Evolutionary conservation across 345 rosid species (phyloP).

Genomic region (Trapa bicornis): DNA sequence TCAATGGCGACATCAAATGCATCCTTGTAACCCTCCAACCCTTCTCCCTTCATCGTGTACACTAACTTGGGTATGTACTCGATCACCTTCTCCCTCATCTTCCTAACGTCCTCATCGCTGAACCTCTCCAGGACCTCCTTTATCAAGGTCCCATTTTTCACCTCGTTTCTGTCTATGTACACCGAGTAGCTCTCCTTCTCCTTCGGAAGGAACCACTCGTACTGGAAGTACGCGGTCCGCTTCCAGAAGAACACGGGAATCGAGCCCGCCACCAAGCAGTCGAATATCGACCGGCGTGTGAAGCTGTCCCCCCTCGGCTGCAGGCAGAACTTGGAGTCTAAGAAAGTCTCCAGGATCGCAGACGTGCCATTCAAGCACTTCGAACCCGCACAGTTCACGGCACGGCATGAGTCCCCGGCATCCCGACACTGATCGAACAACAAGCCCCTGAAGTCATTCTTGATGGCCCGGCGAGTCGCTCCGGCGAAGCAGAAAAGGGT

Average conservation of each 20-base stretch:
- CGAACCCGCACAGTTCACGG: conserved; percentile 46
- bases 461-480: conserved; percentile 46
- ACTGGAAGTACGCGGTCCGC: conserved; percentile 75
- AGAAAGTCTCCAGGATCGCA: conserved; percentile 56
- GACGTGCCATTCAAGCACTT: conserved; percentile 71
- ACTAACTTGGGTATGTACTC: conserved; percentile 56
- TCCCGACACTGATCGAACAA: conserved; percentile 51
- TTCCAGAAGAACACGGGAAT: conserved; percentile 94
- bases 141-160: conserved; percentile 59
- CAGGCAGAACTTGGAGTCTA: conserved; percentile 70
- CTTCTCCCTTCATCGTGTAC: conserved; percentile 49
- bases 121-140: conserved; percentile 48
- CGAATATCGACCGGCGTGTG: conserved; percentile 83
- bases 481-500: conserved; percentile 90
- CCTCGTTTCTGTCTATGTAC: conserved; percentile 59
- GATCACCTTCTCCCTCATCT: conserved; percentile 73
- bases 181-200: conserved; percentile 67
- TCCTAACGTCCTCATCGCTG: conserved; percentile 46
- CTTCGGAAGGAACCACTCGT: conserved; percentile 82
- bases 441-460: conserved; percentile 65
- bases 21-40: conserved; percentile 56
- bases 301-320: conserved; percentile 97
- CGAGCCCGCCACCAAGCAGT: conserved; percentile 92
- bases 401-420: conserved; percentile 38
- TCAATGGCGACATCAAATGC: conserved; percentile 91